phyloP scores from a whole-genome alignment of 257 asterid species.

The Plantago major region DNA sequence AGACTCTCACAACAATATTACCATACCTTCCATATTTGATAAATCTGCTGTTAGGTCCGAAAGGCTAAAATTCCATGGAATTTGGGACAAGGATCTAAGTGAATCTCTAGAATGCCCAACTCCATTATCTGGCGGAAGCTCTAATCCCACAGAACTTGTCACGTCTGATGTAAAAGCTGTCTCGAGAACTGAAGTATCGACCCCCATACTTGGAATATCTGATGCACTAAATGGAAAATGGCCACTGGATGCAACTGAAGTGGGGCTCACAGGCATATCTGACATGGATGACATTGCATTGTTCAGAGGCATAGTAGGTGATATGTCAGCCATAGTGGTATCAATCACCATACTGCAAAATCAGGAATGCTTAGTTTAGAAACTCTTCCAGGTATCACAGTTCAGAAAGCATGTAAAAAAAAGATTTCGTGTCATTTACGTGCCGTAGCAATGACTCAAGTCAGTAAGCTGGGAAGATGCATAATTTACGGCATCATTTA shows the following conservation, averaged over 20 bases:
- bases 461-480: too few relatives aligned
- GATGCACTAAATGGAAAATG: conserved; percentile 68
- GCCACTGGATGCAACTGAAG: conserved; percentile 69
- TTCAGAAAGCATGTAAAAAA: too few relatives aligned
- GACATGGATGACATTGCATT: conserved; percentile 50
- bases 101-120: conserved; percentile 57
- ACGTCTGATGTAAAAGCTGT: conserved; percentile 62
- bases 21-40: conserved; percentile 66
- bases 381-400: neutral
- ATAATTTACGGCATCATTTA: too few relatives aligned
- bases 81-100: conserved; percentile 54
- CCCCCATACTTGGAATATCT: conserved; percentile 65
- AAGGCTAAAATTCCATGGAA: conserved; percentile 72
- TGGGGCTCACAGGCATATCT: conserved; percentile 65
- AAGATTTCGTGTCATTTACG: neutral
- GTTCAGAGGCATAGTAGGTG: conserved; percentile 45
- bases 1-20: too few relatives aligned
- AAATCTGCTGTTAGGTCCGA: conserved; percentile 71
- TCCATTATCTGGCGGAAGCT: conserved; percentile 58
- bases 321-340: conserved; percentile 32
- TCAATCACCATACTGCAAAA: conserved; percentile 40
- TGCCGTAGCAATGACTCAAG: neutral
- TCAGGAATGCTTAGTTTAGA: conserved; percentile 2
- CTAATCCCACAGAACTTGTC: conserved; percentile 48
- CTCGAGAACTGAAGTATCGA: conserved; percentile 57